Evolutionary conservation across 164 flowering plant species (phyloP).

Genomic region (Echeveria elegans): DNA sequence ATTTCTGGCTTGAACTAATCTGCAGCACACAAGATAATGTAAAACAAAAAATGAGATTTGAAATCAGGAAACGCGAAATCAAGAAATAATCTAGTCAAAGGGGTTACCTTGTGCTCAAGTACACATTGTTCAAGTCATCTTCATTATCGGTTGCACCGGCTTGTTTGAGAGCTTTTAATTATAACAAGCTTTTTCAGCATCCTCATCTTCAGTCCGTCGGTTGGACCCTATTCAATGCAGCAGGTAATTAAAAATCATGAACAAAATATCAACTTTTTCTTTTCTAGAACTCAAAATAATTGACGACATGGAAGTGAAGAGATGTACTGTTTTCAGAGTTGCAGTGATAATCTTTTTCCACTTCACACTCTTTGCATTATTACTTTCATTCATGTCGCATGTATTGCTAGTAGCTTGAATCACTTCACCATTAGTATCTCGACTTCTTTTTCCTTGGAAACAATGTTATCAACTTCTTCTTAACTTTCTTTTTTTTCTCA

Average conservation of each 20-base stretch:
- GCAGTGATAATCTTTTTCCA: conserved; percentile 83
- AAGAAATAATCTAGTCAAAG: background rate
- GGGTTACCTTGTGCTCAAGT: conserved; percentile 49
- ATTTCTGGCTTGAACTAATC: conserved; percentile 69
- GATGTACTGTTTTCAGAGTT: conserved; percentile 68
- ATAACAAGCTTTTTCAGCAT: conserved; percentile 52
- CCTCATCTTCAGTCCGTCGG: conserved; percentile 51
- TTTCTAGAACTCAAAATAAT: background rate
- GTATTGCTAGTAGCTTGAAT: conserved; percentile 27
- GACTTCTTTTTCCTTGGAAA: conserved; percentile 16
- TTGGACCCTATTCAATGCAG: conserved; percentile 37
- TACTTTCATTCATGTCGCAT: conserved; percentile 6
- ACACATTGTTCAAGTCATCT: conserved; percentile 21
- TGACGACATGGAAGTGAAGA: background rate
- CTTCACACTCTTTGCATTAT: conserved; percentile 37
- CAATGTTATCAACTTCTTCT: conserved; percentile 24
- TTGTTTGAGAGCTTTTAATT: conserved; percentile 46
- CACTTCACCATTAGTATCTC: conserved; percentile 42
- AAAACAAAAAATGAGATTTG: background rate
- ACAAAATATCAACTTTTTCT: background rate
- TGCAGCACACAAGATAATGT: conserved; percentile 22
- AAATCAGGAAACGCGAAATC: background rate
- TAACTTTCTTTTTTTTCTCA: conserved; percentile 53
- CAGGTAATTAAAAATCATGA: no score
- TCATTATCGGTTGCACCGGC: conserved; percentile 42